A percentile compares a stretch with the other conserved stretches of the same genome.
These are phyloP conservation scores for Pythium brachiatum DNA, from an alignment of 352 stramenopile species.

Conservation along the genomic window DNA sequence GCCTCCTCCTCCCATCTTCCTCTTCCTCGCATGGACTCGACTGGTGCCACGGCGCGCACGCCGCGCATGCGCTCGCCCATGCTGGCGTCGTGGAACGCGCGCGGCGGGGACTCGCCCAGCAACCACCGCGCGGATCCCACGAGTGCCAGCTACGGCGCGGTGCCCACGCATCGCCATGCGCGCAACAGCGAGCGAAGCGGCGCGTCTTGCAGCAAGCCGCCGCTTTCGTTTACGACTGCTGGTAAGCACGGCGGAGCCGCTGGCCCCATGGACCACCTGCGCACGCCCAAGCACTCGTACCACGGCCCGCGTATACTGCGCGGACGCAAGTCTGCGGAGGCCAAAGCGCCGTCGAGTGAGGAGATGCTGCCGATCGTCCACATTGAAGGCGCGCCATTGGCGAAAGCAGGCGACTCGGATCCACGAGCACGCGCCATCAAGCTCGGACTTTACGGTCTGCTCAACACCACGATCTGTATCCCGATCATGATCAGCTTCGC, in stretches of 20 bases:
- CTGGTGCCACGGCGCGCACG: constrained; percentile 69
- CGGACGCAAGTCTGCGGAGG: background rate
- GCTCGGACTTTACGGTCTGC: constrained; percentile 83
- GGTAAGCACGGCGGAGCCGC: background rate
- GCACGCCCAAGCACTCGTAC: constrained; percentile 30
- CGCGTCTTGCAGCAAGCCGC: constrained; percentile 2
- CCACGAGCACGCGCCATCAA: constrained; percentile 38
- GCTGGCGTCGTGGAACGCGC: constrained; percentile 20
- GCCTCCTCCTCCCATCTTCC: constrained; percentile 10
- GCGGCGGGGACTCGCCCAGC: constrained; percentile 27
- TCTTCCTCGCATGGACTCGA: constrained; percentile 62
- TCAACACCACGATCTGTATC: constrained; percentile 94
- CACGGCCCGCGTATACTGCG: constrained; percentile 14
- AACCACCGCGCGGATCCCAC: constrained; percentile 28
- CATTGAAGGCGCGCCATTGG: constrained; percentile 2
- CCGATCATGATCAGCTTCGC: constrained; percentile 92
- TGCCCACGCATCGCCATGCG: constrained; percentile 17
- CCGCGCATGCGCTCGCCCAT: constrained; percentile 39
- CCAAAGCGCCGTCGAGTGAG: constrained; percentile 2
- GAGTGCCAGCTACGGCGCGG: constrained; percentile 26
- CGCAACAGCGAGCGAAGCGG: constrained; percentile 1
- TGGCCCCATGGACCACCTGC: constrained; percentile 3
- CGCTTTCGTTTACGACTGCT: constrained; percentile 11
- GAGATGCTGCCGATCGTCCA: constrained; percentile 26
- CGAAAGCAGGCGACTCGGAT: background rate